Evolutionary conservation across 495 filamentous ascomycete species (phyloP), one percentile per base, ranked within the genome.

Genomic region (Podospora conica): DNA sequence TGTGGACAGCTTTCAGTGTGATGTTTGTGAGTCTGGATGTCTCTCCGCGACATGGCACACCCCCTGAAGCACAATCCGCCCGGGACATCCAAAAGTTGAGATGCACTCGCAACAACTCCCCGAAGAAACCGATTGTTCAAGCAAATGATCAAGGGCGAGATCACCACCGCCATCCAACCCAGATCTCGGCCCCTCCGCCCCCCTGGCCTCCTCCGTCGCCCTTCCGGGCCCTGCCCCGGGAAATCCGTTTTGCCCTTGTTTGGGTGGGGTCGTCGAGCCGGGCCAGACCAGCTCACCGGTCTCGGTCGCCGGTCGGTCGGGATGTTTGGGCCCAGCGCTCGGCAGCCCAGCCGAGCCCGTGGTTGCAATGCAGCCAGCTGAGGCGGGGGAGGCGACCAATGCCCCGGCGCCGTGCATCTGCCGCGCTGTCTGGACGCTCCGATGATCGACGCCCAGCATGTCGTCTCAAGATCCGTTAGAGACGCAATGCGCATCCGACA

Each of bases 201-300:
- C 29, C 40, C 33, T 40, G n/a, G n/a, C n/a, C n/a, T n/a, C n/a
- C n/a, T n/a, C n/a, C 33, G 12, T 15, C 33, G 33, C 7, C 33
- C 3, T 31, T 48, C 40, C 18, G 40, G 40, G 18, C 40, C 40
- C 40, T n/a, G 18, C 7, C 7, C 40, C 40, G 40, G 40, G 40
- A 48, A 48, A 65, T 53, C 63, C 59, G 66, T 68, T 68, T 68
- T 68, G 66, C 53, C 33, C 22, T 23, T 63, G 66, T 68, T 65
- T 68, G 66, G 66, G 66, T 68, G 66, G 66, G 57, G 61, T 58
- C 58, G n/a, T 48, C 57, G 22, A 21, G 29, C 29, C 29, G 33
- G 60, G n/a, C 56, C 25, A 57, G 58, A 28, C 58, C 56, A n/a
- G 23, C 18, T 53, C 53, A 22, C 62, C 15, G 28, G 23, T 48